A percentile compares a stretch with the other conserved stretches of the same genome.
Conservation (phyloP, 2,329 filamentous ascomycete species). For the Verticillium nonalfalfae region DNA sequence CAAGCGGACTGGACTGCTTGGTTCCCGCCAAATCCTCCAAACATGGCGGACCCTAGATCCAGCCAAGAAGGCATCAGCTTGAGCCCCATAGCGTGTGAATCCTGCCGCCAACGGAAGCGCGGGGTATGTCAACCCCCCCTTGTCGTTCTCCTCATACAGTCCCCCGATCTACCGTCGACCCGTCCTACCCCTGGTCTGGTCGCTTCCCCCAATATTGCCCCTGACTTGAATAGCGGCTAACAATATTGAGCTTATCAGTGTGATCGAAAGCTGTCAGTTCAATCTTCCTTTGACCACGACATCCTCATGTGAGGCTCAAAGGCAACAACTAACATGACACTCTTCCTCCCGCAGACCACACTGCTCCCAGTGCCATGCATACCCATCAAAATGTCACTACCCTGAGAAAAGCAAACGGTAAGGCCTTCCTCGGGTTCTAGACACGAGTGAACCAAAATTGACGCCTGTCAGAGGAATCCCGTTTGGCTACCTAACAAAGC, state of each 20-base stretch:
- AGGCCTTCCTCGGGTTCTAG: not conserved
- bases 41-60: not conserved
- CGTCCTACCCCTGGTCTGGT: no score
- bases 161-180: no score
- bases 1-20: not conserved
- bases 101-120: conserved; percentile 24
- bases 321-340: no score
- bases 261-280: conserved; percentile 8
- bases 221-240: not conserved
- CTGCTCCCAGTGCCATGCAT: conserved; percentile 19
- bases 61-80: not conserved
- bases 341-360: conserved; percentile 14
- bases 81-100: conserved; percentile 24
- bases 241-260: conserved; percentile 1
- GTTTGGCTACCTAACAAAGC: conserved; percentile 28
- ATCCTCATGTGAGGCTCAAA: no score
- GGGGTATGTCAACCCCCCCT: conserved; percentile 14
- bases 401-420: conserved; percentile 26
- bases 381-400: conserved; percentile 22
- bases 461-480: conserved; percentile 21
- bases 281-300: not conserved
- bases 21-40: not conserved
- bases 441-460: not conserved
- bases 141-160: no score
- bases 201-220: no score